phyloP scores from a whole-genome alignment of 2,329 filamentous ascomycete genomes.

The Aspergillus sergii region DNA sequence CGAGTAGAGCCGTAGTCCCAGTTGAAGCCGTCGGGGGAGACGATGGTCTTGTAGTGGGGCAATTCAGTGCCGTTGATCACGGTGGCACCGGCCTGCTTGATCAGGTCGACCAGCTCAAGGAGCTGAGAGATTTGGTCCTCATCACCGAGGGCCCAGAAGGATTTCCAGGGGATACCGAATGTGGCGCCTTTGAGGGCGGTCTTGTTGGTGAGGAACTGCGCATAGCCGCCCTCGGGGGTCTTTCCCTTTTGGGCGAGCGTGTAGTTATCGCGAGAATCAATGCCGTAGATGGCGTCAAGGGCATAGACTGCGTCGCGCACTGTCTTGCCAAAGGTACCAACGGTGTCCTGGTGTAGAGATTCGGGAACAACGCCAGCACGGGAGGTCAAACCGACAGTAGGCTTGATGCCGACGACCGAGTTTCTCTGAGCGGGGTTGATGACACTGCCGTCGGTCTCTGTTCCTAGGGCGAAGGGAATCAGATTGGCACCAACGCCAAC shows the following conservation, averaged over 20 bases:
- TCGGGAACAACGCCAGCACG: slow-evolving; percentile 67
- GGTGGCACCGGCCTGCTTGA: slow-evolving; percentile 64
- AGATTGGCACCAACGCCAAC: slow-evolving; percentile 66
- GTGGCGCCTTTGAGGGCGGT: slow-evolving; percentile 60
- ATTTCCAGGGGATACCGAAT: slow-evolving; percentile 73
- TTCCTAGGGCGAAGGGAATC: slow-evolving; percentile 67
- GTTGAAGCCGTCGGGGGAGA: slow-evolving; percentile 71
- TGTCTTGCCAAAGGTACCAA: slow-evolving; percentile 68
- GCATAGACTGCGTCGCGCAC: slow-evolving; percentile 69
- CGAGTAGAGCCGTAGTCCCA: slow-evolving; percentile 69
- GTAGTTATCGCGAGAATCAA: slow-evolving; percentile 67
- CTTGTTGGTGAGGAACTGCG: slow-evolving; percentile 58
- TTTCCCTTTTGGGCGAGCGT: slow-evolving; percentile 60
- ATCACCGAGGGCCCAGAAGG: slow-evolving; percentile 68
- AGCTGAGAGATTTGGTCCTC: slow-evolving; percentile 59
- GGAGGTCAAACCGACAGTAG: slow-evolving; percentile 73
- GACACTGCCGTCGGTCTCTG: slow-evolving; percentile 73
- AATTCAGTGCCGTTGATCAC: slow-evolving; percentile 73
- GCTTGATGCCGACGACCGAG: slow-evolving; percentile 72
- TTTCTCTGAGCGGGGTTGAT: slow-evolving; percentile 73
- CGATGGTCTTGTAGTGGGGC: slow-evolving; percentile 61
- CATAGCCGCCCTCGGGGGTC: slow-evolving; percentile 60
- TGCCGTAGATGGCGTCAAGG: slow-evolving; percentile 69
- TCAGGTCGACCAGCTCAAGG: slow-evolving; percentile 53
- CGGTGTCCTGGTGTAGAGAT: slow-evolving; percentile 67